phyloP scores from a whole-genome alignment of 306 rosid genomes.

The Gastrolobium villosum region DNA sequence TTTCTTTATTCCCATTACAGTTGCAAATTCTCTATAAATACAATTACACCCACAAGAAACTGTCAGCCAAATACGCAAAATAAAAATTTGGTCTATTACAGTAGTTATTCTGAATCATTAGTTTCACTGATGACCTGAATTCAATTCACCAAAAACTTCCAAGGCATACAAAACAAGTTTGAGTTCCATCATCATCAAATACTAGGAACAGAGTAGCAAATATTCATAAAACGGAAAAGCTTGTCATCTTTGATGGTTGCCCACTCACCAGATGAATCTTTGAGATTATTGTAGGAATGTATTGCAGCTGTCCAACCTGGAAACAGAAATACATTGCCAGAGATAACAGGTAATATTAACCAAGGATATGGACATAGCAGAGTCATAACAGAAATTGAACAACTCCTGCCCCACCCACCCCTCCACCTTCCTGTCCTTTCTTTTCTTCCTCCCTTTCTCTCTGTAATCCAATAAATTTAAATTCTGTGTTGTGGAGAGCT shows the following conservation, averaged over 20 bases:
- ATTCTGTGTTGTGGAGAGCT: slow-evolving; percentile 9
- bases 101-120: slow-evolving; percentile 26
- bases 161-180: slow-evolving; percentile 29
- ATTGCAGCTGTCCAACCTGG: slow-evolving; percentile 81
- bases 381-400: slow-evolving; percentile 26
- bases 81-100: not conserved
- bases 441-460: slow-evolving; percentile 24
- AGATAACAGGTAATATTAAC: slow-evolving; percentile 30
- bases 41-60: slow-evolving; percentile 19
- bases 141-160: slow-evolving; percentile 13
- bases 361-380: slow-evolving; percentile 39
- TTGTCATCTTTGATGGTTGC: slow-evolving; percentile 38
- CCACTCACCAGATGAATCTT: slow-evolving; percentile 72
- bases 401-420: slow-evolving; percentile 20
- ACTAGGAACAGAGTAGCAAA: slow-evolving; percentile 14
- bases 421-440: not conserved
- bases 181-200: slow-evolving; percentile 31
- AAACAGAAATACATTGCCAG: slow-evolving; percentile 41
- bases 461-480: slow-evolving; percentile 30
- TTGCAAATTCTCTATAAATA: slow-evolving; percentile 34
- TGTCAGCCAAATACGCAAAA: slow-evolving; percentile 1
- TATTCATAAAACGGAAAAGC: slow-evolving; percentile 36
- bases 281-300: slow-evolving; percentile 56
- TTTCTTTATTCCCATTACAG: slow-evolving; percentile 25
- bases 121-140: slow-evolving; percentile 25